These are phyloP conservation scores for Apiotrichum gracile DNA, from an alignment of 1,284 basidiomycete genomes.

Conservation along the genomic window DNA sequence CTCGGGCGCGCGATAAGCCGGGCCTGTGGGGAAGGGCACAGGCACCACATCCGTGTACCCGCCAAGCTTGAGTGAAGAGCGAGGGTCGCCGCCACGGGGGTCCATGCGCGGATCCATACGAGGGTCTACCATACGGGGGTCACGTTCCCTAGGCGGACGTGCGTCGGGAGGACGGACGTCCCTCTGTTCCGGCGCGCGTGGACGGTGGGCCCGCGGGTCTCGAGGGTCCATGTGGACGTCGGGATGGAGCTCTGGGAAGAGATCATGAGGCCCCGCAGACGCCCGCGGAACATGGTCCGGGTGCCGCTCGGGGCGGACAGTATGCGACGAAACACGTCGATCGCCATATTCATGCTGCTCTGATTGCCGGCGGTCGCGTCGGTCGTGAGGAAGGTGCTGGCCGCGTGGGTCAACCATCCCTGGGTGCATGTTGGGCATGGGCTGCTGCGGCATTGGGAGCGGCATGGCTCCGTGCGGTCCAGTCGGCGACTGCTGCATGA, in stretches of 20 bases:
- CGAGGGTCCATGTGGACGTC: not conserved
- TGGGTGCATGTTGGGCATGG: not conserved
- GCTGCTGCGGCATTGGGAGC: not conserved
- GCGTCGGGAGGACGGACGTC: not conserved
- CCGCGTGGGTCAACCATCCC: not conserved
- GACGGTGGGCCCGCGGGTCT: not conserved
- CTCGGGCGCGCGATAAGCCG: conserved; percentile 4
- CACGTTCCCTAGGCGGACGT: no score
- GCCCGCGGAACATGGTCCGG: not conserved
- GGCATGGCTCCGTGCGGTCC: not conserved
- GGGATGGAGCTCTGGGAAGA: not conserved
- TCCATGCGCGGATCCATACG: not conserved
- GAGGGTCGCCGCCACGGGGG: not conserved
- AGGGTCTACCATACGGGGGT: no score
- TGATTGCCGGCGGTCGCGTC: not conserved
- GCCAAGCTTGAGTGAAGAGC: not conserved
- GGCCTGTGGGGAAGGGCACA: conserved; percentile 9
- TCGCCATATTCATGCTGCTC: not conserved
- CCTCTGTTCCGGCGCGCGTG: not conserved
- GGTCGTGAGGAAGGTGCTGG: not conserved
- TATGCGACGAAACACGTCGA: not conserved
- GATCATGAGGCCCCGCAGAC: not conserved
- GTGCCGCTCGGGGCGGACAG: not conserved
- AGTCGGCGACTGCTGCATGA: not conserved
- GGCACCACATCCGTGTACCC: conserved; percentile 8